Percentiles rank a stretch among this genome's conserved stretches.
phyloP scores from a whole-genome alignment of 1,284 basidiomycete species.

The Moesziomyces globuligerus region DNA sequence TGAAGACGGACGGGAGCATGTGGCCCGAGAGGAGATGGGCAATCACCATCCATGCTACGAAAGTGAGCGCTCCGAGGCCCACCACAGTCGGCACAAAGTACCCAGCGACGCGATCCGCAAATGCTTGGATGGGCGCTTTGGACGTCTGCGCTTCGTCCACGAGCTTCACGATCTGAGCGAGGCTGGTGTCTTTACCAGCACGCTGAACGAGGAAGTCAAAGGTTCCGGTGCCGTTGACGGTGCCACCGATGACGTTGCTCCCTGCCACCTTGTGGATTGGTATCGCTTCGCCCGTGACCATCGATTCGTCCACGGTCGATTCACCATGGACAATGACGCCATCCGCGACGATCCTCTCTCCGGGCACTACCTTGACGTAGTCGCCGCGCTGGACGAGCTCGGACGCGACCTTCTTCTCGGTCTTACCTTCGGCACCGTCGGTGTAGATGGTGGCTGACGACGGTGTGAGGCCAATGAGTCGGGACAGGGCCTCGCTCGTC shows the following conservation, averaged over 20 bases:
- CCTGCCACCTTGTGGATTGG: constrained; percentile 85
- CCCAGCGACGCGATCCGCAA: constrained; percentile 93
- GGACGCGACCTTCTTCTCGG: constrained; percentile 89
- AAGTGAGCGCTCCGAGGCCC: constrained; percentile 81
- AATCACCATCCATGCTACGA: constrained; percentile 84
- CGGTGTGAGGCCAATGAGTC: constrained; percentile 92
- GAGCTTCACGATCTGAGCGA: constrained; percentile 93
- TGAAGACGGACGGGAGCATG: constrained; percentile 83
- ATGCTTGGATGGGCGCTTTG: constrained; percentile 97
- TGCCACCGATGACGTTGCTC: constrained; percentile 91
- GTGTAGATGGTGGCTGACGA: constrained; percentile 95
- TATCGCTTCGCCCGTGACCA: constrained; percentile 95
- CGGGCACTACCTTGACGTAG: constrained; percentile 90
- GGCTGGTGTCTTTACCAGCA: constrained; percentile 93
- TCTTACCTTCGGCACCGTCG: constrained; percentile 71
- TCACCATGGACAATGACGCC: constrained; percentile 86
- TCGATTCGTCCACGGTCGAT: constrained; percentile 92
- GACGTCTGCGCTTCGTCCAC: constrained; percentile 98
- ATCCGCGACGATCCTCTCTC: constrained; percentile 96
- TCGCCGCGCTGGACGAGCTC: constrained; percentile 96
- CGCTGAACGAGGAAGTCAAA: constrained; percentile 95
- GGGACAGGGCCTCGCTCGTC: constrained; percentile 93
- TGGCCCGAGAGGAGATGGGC: constrained; percentile 72
- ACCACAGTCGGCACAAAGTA: constrained; percentile 95
- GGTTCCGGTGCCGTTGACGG: constrained; percentile 93